These are phyloP conservation scores for Cladosporium austrohemisphaericum DNA, from an alignment of 2,329 filamentous ascomycete species.

Conservation along the genomic window DNA sequence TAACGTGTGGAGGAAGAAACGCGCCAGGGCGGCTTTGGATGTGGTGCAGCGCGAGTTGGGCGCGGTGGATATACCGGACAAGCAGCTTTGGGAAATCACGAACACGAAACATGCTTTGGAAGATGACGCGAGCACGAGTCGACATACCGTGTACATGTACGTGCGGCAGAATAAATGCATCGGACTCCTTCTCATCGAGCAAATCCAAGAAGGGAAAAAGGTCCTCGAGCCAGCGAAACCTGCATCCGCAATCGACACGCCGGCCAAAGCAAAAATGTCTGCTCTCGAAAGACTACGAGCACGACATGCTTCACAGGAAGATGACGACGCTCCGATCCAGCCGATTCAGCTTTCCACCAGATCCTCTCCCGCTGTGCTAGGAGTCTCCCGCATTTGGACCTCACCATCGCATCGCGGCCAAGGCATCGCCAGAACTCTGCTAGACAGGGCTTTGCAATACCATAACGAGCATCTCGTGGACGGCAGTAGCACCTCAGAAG, in stretches of 20 bases:
- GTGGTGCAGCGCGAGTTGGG: slow-evolving; percentile 61
- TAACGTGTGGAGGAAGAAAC: slow-evolving; percentile 50
- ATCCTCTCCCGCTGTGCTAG: slow-evolving; percentile 47
- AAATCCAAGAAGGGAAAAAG: slow-evolving; percentile 54
- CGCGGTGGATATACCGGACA: slow-evolving; percentile 56
- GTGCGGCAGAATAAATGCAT: slow-evolving; percentile 59
- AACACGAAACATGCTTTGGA: slow-evolving; percentile 31
- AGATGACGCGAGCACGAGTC: slow-evolving; percentile 16
- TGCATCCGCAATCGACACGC: background rate
- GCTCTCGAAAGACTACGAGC: slow-evolving; percentile 9
- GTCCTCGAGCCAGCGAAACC: slow-evolving; percentile 40
- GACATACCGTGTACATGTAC: slow-evolving; percentile 61
- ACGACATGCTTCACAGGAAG: slow-evolving; percentile 16
- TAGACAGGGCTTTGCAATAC: slow-evolving; percentile 41
- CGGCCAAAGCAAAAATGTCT: background rate
- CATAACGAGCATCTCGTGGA: slow-evolving; percentile 16
- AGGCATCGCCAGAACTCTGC: slow-evolving; percentile 55
- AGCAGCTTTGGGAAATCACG: slow-evolving; percentile 55
- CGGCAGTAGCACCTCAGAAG: background rate
- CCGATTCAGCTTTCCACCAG: slow-evolving; percentile 23
- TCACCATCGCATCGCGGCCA: slow-evolving; percentile 53
- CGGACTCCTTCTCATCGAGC: slow-evolving; percentile 59
- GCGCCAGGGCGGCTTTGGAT: slow-evolving; percentile 52
- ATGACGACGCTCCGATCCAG: slow-evolving; percentile 12
- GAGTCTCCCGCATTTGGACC: slow-evolving; percentile 65